Conservation (phyloP, 352 stramenopile genomes). For the Phytopythium kandeliae region DNA sequence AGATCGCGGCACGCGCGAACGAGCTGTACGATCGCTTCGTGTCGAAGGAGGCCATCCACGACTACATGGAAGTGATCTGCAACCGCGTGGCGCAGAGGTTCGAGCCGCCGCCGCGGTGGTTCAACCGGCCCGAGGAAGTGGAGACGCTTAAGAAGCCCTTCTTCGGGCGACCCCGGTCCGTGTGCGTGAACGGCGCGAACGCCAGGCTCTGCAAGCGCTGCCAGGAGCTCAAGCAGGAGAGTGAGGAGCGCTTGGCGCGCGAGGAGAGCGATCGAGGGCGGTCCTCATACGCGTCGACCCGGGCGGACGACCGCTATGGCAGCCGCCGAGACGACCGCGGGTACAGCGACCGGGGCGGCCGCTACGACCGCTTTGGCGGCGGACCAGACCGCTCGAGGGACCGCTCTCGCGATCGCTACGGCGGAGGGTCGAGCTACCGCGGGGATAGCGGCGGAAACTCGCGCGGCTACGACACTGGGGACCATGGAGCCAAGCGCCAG, state of each 20-base stretch:
- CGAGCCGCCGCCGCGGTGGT: slow-evolving; percentile 53
- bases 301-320: slow-evolving; percentile 13
- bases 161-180: slow-evolving; percentile 40
- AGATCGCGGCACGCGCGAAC: slow-evolving; percentile 94
- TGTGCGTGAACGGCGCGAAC: slow-evolving; percentile 53
- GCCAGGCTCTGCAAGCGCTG: slow-evolving; percentile 64
- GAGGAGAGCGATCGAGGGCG: slow-evolving; percentile 19
- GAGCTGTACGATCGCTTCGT: slow-evolving; percentile 93
- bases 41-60: slow-evolving; percentile 90
- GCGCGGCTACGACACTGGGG: slow-evolving; percentile 8
- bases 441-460: slow-evolving; percentile 16
- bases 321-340: slow-evolving; percentile 9
- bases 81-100: slow-evolving; percentile 90
- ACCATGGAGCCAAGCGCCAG: slow-evolving; percentile 33
- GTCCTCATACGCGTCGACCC: slow-evolving; percentile 9
- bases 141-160: slow-evolving; percentile 56
- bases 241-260: slow-evolving; percentile 26
- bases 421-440: slow-evolving; percentile 18
- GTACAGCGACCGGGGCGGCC: slow-evolving; percentile 13
- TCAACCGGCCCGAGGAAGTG: slow-evolving; percentile 49
- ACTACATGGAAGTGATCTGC: slow-evolving; percentile 97
- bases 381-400: slow-evolving; percentile 13
- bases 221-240: slow-evolving; percentile 57
- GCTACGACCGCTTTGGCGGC: slow-evolving; percentile 23
- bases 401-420: slow-evolving; percentile 18